phyloP scores from a whole-genome alignment of 1,284 basidiomycete species.

The Cutaneotrichosporon sp. region DNA sequence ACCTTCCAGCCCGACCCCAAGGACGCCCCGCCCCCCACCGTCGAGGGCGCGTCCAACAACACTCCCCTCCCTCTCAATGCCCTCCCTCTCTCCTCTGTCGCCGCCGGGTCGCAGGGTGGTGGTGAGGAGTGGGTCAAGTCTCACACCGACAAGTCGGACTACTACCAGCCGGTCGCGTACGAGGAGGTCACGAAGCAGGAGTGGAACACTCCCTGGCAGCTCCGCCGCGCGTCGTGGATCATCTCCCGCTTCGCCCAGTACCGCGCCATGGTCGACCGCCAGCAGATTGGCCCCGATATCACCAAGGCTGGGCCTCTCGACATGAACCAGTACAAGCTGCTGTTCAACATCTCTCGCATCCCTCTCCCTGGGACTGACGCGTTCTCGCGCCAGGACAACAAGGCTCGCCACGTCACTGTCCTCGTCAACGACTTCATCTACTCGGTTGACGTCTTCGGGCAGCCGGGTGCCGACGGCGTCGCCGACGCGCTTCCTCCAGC shows the following conservation, averaged over 20 bases:
- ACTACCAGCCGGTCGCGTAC: slow-evolving; percentile 41
- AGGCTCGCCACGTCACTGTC: slow-evolving; percentile 66
- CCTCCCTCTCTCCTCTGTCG: slow-evolving; percentile 27
- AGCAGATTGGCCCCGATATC: slow-evolving; percentile 59
- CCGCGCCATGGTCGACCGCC: slow-evolving; percentile 61
- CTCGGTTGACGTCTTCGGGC: slow-evolving; percentile 65
- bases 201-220: slow-evolving; percentile 75
- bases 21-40: slow-evolving; percentile 50
- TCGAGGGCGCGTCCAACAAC: slow-evolving; percentile 23
- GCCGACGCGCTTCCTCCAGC: slow-evolving; percentile 51
- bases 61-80: slow-evolving; percentile 28
- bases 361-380: slow-evolving; percentile 67
- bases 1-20: slow-evolving; percentile 63
- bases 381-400: slow-evolving; percentile 59
- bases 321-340: slow-evolving; percentile 61
- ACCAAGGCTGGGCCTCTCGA: slow-evolving; percentile 59
- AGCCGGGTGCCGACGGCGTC: slow-evolving; percentile 49
- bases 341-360: slow-evolving; percentile 76
- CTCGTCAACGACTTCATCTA: slow-evolving; percentile 81
- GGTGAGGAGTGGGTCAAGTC: slow-evolving; percentile 57
- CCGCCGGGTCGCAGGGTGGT: slow-evolving; percentile 37
- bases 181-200: slow-evolving; percentile 46
- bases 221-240: slow-evolving; percentile 82
- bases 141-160: slow-evolving; percentile 41
- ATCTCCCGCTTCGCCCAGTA: slow-evolving; percentile 74